These are phyloP conservation scores for Helotiales sp. DNA, from an alignment of 2,329 filamentous ascomycete species.

Conservation along the genomic window DNA sequence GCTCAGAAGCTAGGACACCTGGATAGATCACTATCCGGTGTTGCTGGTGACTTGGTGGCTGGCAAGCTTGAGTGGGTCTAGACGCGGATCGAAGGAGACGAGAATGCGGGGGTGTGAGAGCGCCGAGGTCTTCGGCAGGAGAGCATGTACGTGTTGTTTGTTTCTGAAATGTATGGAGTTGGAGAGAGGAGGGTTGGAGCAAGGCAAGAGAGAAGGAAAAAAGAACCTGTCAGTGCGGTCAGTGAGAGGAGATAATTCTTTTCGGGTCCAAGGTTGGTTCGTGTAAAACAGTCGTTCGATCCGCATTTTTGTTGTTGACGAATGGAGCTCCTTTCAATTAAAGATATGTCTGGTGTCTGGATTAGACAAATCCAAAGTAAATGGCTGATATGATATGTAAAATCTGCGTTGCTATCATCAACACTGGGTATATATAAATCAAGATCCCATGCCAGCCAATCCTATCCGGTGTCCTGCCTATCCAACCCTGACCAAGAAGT, in stretches of 20 bases:
- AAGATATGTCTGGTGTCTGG: too few species aligned
- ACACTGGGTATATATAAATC: conserved; percentile 16
- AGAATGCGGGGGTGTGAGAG: not conserved
- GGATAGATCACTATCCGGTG: not conserved
- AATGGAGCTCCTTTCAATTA: too few species aligned
- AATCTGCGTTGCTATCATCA: conserved; percentile 1
- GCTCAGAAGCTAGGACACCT: too few species aligned
- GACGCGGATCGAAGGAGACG: conserved; percentile 1
- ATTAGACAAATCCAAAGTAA: not conserved
- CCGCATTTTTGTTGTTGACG: too few species aligned
- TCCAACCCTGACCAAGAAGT: not conserved
- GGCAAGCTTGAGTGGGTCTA: not conserved
- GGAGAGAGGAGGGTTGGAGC: not conserved
- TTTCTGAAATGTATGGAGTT: too few species aligned
- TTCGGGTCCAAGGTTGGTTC: too few species aligned
- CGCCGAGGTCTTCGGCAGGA: not conserved
- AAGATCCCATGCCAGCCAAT: not conserved
- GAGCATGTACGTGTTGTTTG: not conserved
- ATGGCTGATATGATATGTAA: not conserved
- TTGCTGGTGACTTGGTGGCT: not conserved
- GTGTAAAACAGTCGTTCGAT: too few species aligned
- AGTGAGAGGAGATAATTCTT: too few species aligned
- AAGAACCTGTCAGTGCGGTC: too few species aligned
- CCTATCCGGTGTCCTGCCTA: not conserved
- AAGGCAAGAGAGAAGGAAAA: not conserved